Evolutionary conservation across 106 monocot genomes (phyloP), one percentile per base, ranked within the genome.

Genomic region (Narthecium ossifragum): DNA sequence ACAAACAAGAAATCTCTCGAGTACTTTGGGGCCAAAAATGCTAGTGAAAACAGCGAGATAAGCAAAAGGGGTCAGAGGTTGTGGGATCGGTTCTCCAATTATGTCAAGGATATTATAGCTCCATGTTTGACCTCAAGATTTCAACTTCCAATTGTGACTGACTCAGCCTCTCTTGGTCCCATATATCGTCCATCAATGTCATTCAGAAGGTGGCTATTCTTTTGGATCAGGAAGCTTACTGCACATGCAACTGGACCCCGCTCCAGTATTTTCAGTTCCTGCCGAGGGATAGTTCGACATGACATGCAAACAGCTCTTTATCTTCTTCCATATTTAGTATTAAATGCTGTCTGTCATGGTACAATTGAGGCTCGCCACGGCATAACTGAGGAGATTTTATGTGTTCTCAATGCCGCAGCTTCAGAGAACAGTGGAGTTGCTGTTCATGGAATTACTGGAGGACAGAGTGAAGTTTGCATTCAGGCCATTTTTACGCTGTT

Each of bases 81-180:
- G 59, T 98, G 96, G 96, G 76, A 62, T n/a, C 86, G 90, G 6
- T 98, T 98, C 64, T 98, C 96, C 32, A 84, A 79, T 61, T 90
- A 98, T 72, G 79, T 98, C 18, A 98, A 88, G 70, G 96, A 98
- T 70, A 98, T 84, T 31, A 98, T 98, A 64, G 96, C 86, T 7
- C 96, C 96, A 38, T 98, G 96, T 59, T 81, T 98, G 68, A 98
- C 96, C 25, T 98, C 96, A 46, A 81, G 86, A 64, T 87, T 91
- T 57, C 96, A 85, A 46, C 90, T 91, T 49, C 90, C 96, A 31
- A 81, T 48, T 53, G 67, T 76, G 39, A 79, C 76, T 46, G 96
- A 90, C 58, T 52, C 79, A 53, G 17, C 80, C 62, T 73, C 60
- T n/a, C 47, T 56, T 46, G 87, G 86, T 28, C 74, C 96, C 1